These are phyloP conservation scores for Vishniacozyma victoriae DNA, from an alignment of 768 basidiomycete genomes.

Conservation along the genomic window DNA sequence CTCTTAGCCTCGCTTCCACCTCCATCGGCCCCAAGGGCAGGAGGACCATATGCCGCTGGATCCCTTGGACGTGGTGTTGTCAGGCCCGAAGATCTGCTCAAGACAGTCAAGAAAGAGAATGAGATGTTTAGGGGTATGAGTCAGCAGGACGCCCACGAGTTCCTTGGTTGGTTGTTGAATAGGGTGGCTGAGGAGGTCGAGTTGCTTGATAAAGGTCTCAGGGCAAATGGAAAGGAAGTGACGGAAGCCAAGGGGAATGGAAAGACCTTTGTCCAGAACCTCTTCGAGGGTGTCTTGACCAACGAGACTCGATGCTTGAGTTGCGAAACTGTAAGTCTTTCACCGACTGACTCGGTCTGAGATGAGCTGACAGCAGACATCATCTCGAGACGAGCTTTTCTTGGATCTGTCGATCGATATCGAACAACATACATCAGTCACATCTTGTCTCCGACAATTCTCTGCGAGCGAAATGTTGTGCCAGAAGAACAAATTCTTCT, in stretches of 20 bases:
- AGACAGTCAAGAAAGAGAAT: conserved; percentile 87
- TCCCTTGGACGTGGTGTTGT: conserved; percentile 60
- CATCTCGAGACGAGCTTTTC: conserved; percentile 91
- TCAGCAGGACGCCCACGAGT: conserved; percentile 99
- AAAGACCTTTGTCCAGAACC: conserved; percentile 75
- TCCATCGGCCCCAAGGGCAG: conserved; percentile 40
- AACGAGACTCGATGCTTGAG: conserved; percentile 97
- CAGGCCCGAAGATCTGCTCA: conserved; percentile 82
- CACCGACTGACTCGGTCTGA: background rate
- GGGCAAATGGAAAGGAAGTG: conserved; percentile 13
- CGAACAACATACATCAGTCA: conserved; percentile 94
- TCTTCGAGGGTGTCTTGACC: conserved; percentile 89
- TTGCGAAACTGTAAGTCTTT: conserved; percentile 78
- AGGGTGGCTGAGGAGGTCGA: conserved; percentile 89
- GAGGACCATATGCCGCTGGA: conserved; percentile 44
- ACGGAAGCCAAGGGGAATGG: conserved; percentile 18
- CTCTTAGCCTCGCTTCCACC: conserved; percentile 39
- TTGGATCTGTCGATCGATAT: conserved; percentile 99
- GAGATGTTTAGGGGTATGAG: conserved; percentile 81
- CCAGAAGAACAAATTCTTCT: conserved; percentile 97
- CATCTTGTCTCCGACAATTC: conserved; percentile 91
- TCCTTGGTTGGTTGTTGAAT: conserved; percentile 89
- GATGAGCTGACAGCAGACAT: conserved; percentile 55
- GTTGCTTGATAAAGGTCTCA: conserved; percentile 47
- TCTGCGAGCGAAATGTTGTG: conserved; percentile 98